Conservation (phyloP, 2,329 filamentous ascomycete genomes). For the Calonectria hongkongensis region DNA sequence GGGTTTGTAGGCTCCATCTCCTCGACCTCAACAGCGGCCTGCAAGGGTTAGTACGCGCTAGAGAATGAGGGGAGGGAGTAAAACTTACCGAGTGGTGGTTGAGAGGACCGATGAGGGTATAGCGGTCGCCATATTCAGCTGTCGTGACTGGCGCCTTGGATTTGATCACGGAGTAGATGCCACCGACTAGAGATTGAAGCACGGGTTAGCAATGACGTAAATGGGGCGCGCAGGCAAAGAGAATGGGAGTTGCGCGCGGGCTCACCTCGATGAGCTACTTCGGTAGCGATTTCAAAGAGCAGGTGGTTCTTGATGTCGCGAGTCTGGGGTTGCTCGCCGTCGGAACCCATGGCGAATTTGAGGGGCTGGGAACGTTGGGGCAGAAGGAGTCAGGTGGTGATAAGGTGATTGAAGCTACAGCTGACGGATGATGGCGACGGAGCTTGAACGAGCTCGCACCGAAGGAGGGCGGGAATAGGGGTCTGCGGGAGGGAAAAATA, state of each 20-base stretch:
- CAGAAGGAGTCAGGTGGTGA: conserved; percentile 32
- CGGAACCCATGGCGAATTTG: conserved; percentile 65
- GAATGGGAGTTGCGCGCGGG: conserved; percentile 45
- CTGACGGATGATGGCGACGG: conserved; percentile 9
- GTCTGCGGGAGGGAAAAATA: conserved; percentile 37
- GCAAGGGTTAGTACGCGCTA: conserved; percentile 38
- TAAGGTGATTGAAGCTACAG: conserved; percentile 36
- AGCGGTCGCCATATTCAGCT: conserved; percentile 97
- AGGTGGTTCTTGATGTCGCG: conserved; percentile 95
- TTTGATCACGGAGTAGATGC: conserved; percentile 99
- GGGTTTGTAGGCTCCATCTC: conserved; percentile 89
- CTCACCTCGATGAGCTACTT: conserved; percentile 96
- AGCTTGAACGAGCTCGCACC: conserved; percentile 36
- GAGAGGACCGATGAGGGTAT: conserved; percentile 95
- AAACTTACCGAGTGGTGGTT: conserved; percentile 88
- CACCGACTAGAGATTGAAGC: conserved; percentile 79
- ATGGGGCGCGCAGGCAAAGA: conserved; percentile 13
- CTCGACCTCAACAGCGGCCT: conserved; percentile 99
- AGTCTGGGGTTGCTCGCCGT: conserved; percentile 66
- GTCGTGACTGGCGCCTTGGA: conserved; percentile 99
- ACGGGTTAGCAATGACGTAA: conserved; percentile 43
- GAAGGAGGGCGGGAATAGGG: conserved; percentile 33
- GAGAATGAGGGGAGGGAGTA: neutral
- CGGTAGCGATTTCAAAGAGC: conserved; percentile 97
- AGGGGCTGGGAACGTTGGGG: conserved; percentile 38